Percentiles rank a stretch among this genome's conserved stretches.
These are phyloP conservation scores for Gaeumannomyces sp. DNA, from an alignment of 2,329 filamentous ascomycete genomes.

Conservation along the genomic window DNA sequence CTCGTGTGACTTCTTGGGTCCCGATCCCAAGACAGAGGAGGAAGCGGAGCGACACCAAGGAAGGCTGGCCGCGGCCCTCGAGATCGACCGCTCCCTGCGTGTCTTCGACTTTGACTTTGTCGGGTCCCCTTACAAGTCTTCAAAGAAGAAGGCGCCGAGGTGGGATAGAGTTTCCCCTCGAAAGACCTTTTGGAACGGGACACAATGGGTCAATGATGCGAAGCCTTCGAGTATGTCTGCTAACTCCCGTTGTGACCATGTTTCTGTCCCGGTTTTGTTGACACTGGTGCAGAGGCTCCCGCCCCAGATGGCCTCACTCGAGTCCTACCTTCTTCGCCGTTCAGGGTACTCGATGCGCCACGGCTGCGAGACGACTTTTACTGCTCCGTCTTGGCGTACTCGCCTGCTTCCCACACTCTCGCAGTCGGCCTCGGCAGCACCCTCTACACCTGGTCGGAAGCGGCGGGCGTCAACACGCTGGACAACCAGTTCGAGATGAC, in stretches of 20 bases:
- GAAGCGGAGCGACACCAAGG: conserved; percentile 64
- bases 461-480: conserved; percentile 54
- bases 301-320: conserved; percentile 24
- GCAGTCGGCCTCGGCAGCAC: conserved; percentile 75
- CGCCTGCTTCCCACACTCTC: conserved; percentile 63
- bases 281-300: conserved; percentile 10
- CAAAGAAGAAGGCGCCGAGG: not conserved
- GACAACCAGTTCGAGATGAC: conserved; percentile 41
- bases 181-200: conserved; percentile 37
- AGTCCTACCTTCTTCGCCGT: conserved; percentile 64
- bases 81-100: conserved; percentile 64
- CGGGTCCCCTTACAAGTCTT: not conserved
- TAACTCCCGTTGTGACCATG: too few species aligned
- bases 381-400: conserved; percentile 86
- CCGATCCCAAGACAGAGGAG: conserved; percentile 42
- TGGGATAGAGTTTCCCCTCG: not conserved
- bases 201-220: conserved; percentile 30
- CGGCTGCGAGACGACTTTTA: conserved; percentile 93
- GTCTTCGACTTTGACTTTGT: conserved; percentile 51
- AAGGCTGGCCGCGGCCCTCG: conserved; percentile 71
- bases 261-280: conserved; percentile 14
- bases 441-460: conserved; percentile 87
- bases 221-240: not conserved
- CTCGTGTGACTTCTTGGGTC: conserved; percentile 41
- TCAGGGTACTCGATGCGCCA: conserved; percentile 85